These are phyloP conservation scores for Pleurotus sapidus DNA, from an alignment of 768 basidiomycete species.

Conservation along the genomic window DNA sequence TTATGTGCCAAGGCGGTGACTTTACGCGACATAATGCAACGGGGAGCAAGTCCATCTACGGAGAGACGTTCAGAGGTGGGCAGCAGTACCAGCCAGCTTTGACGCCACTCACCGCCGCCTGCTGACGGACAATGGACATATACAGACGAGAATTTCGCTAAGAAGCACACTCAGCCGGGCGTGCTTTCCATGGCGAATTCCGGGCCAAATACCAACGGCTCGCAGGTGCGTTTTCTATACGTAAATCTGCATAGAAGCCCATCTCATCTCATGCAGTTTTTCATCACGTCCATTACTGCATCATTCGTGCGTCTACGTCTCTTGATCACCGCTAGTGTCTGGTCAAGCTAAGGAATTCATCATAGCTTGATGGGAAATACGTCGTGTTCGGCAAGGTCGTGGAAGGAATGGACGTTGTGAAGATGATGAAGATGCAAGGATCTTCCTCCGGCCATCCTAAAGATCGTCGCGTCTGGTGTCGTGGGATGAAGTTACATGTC, in stretches of 20 bases:
- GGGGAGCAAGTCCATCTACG: constrained; percentile 84
- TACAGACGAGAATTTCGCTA: constrained; percentile 69
- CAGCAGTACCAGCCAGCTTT: background rate
- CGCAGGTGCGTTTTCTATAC: constrained; percentile 44
- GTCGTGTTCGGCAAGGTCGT: constrained; percentile 70
- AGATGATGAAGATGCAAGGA: constrained; percentile 50
- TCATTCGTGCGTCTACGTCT: constrained; percentile 53
- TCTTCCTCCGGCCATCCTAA: constrained; percentile 25
- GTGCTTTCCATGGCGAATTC: constrained; percentile 85
- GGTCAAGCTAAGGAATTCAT: background rate
- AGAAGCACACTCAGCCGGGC: constrained; percentile 66
- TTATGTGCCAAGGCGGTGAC: constrained; percentile 89
- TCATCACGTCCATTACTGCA: constrained; percentile 77
- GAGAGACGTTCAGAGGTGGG: constrained; percentile 71
- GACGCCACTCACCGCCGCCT: too few species aligned
- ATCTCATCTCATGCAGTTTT: constrained; percentile 44
- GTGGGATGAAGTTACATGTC: too few species aligned
- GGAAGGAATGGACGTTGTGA: constrained; percentile 63
- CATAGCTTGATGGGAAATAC: constrained; percentile 58
- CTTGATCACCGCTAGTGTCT: background rate
- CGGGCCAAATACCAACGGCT: constrained; percentile 78
- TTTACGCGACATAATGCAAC: constrained; percentile 78
- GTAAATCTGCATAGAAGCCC: background rate
- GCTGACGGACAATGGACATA: too few species aligned
- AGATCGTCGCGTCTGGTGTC: too few species aligned